Conservation (phyloP, 768 basidiomycete species). For the Trametes cinnabarina region DNA sequence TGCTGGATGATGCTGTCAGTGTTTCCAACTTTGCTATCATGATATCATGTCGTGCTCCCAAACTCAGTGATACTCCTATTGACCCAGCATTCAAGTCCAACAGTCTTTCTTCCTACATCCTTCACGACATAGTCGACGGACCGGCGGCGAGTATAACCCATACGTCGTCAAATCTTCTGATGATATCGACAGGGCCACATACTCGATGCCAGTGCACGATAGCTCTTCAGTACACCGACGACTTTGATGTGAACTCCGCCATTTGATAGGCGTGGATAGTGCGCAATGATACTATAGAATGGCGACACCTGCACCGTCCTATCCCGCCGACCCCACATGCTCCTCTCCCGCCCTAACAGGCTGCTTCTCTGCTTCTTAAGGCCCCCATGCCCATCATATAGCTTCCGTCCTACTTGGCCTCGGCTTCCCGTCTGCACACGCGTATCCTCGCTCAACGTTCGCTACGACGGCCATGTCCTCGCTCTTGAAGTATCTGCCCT, state of each 20-base stretch:
- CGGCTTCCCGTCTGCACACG: background rate
- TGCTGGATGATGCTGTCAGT: too few species aligned
- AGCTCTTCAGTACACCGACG: background rate
- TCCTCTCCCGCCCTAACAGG: background rate
- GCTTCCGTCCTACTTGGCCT: background rate
- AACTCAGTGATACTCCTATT: too few species aligned
- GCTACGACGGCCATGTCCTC: slow-evolving; percentile 3
- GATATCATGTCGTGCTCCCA: too few species aligned
- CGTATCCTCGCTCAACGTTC: background rate
- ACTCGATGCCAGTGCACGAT: too few species aligned
- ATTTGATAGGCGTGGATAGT: slow-evolving; percentile 7
- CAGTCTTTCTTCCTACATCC: too few species aligned
- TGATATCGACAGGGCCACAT: too few species aligned
- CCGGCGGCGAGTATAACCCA: too few species aligned
- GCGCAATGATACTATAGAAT: slow-evolving; percentile 9
- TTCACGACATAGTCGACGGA: too few species aligned
- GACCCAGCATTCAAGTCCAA: too few species aligned
- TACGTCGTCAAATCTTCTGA: too few species aligned
- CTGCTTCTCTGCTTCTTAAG: slow-evolving; percentile 4
- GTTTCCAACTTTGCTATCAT: too few species aligned
- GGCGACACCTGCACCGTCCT: background rate
- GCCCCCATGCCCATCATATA: slow-evolving; percentile 7
- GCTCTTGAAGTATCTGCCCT: background rate
- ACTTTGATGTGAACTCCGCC: background rate
- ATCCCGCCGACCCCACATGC: background rate